Evolutionary conservation across 441 rosid species (phyloP).

Genomic region (Syzygium syzygioides): DNA sequence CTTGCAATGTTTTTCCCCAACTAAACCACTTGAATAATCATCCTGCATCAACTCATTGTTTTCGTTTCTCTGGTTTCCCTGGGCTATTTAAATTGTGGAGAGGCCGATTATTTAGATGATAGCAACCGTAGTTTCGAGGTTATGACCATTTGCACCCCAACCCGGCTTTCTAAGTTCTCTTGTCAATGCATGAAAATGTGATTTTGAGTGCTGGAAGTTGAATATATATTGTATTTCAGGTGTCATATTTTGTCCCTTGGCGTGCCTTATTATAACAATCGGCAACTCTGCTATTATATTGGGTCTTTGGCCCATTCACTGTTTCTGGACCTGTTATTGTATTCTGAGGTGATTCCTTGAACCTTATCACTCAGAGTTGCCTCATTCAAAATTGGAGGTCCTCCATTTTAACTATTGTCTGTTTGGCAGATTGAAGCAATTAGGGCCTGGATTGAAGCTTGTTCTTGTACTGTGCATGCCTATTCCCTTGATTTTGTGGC

Average conservation of each 20-base stretch:
- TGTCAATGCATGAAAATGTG: not conserved
- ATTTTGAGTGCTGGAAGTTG: not conserved
- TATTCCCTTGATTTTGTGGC: conserved; percentile 44
- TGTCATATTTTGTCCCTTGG: conserved; percentile 55
- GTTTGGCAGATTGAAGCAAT: conserved; percentile 51
- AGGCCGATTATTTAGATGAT: not conserved
- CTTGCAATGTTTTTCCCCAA: not conserved
- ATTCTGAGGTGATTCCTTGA: conserved; percentile 46
- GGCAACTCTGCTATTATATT: conserved; percentile 68
- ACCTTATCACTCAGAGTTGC: not conserved
- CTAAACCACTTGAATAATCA: not conserved
- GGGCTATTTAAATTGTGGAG: not conserved
- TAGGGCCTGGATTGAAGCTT: conserved; percentile 82
- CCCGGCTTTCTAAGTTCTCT: not conserved
- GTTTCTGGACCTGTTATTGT: conserved; percentile 55
- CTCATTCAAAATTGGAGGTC: not conserved
- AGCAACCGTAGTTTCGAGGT: not conserved
- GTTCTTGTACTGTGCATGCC: conserved; percentile 58
- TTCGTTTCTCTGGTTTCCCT: not conserved
- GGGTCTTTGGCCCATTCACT: conserved; percentile 70
- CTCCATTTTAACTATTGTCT: not conserved
- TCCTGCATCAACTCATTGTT: not conserved
- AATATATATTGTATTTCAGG: conserved; percentile 32
- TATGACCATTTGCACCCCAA: not conserved
- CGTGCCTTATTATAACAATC: conserved; percentile 51